Evolutionary conservation across 2,329 filamentous ascomycete species (phyloP).

Genomic region (Cordyceps sp.): DNA sequence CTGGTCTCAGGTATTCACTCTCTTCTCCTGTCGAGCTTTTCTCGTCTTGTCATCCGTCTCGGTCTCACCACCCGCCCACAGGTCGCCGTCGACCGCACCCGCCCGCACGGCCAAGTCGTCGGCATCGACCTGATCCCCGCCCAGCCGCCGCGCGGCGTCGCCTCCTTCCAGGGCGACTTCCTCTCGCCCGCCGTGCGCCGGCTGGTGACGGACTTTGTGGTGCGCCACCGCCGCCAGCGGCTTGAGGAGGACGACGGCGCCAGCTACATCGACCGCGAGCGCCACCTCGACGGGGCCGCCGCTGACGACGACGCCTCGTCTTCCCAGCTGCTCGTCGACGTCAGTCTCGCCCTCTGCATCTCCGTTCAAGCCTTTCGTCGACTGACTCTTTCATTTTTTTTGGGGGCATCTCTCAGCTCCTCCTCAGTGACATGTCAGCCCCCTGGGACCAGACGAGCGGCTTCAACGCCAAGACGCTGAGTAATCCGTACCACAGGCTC

Average conservation of each 20-base stretch:
- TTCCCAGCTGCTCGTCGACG: conserved; percentile 44
- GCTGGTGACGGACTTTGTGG: conserved; percentile 62
- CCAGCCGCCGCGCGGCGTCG: conserved; percentile 80
- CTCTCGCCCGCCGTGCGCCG: conserved; percentile 56
- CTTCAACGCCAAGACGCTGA: conserved; percentile 76
- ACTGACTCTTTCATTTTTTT: conserved; percentile 5
- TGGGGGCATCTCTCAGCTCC: conserved; percentile 52
- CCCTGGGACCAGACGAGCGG: conserved; percentile 75
- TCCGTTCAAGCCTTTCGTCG: neutral
- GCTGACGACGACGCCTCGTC: no score
- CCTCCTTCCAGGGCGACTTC: conserved; percentile 90
- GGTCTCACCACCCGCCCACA: conserved; percentile 16
- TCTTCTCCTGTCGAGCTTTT: neutral
- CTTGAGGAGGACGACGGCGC: neutral
- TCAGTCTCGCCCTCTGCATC: conserved; percentile 14
- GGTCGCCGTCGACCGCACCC: conserved; percentile 67
- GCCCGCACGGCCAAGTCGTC: conserved; percentile 62
- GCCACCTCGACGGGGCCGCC: conserved; percentile 14
- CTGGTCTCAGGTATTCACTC: conserved; percentile 45
- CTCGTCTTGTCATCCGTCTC: neutral
- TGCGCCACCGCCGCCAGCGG: conserved; percentile 28
- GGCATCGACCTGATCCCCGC: conserved; percentile 92
- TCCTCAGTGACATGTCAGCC: conserved; percentile 97
- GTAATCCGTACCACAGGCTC: conserved; percentile 94
- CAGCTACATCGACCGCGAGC: conserved; percentile 53